Conservation (phyloP, 2,329 filamentous ascomycete genomes). For the Claviceps maximensis region DNA sequence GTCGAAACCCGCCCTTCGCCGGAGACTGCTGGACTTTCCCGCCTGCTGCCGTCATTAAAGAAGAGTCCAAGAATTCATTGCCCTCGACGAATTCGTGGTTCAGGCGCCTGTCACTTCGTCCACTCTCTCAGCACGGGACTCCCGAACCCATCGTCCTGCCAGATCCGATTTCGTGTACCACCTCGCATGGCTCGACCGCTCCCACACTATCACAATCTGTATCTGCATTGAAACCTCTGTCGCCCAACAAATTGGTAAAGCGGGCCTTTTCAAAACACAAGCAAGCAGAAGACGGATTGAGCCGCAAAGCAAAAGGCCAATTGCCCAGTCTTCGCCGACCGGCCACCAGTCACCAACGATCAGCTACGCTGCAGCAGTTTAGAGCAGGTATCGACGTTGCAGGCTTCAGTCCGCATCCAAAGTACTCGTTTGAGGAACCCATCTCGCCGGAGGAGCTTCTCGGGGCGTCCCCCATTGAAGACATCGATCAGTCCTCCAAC, state of each 20-base stretch:
- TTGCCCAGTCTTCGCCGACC: slow-evolving; percentile 56
- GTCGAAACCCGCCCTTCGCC: slow-evolving; percentile 30
- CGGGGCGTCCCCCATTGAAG: slow-evolving; percentile 14
- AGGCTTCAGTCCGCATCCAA: slow-evolving; percentile 13
- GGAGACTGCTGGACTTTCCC: not conserved
- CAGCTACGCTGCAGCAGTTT: slow-evolving; percentile 51
- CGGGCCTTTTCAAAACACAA: slow-evolving; percentile 44
- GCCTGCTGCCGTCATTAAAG: slow-evolving; percentile 18
- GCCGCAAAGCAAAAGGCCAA: slow-evolving; percentile 43
- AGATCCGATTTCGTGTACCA: slow-evolving; percentile 50
- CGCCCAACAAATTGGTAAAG: slow-evolving; percentile 69
- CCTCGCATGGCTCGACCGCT: slow-evolving; percentile 52
- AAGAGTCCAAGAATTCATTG: slow-evolving; percentile 40
- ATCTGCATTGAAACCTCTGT: slow-evolving; percentile 29
- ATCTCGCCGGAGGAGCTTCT: slow-evolving; percentile 17
- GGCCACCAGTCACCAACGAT: slow-evolving; percentile 67
- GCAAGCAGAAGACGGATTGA: slow-evolving; percentile 24
- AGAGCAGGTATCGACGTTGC: slow-evolving; percentile 18
- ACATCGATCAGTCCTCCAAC: slow-evolving; percentile 6
- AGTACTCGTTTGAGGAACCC: slow-evolving; percentile 24
- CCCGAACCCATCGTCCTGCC: slow-evolving; percentile 50
- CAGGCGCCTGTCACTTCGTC: slow-evolving; percentile 53
- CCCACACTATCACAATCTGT: slow-evolving; percentile 41
- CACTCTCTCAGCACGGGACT: slow-evolving; percentile 51
- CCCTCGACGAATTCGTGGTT: slow-evolving; percentile 60